Conservation (phyloP, 257 asterid species). For the Ocimum tenuiflorum region DNA sequence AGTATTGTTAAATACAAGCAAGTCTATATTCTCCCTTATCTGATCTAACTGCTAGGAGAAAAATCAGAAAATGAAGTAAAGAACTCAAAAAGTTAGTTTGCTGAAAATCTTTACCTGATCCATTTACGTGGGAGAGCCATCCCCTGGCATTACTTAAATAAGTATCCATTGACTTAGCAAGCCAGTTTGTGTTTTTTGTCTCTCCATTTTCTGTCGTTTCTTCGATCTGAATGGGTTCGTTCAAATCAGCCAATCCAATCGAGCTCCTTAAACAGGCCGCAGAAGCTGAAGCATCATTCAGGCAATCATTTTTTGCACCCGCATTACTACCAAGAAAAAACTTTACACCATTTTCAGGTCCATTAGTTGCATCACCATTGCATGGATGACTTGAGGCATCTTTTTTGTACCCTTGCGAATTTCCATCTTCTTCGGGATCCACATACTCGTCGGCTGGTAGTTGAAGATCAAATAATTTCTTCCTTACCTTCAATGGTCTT, state of each 20-base stretch:
- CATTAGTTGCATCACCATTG: conserved; percentile 28
- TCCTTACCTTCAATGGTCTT: conserved; percentile 76
- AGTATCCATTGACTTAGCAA: conserved; percentile 31
- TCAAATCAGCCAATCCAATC: conserved; percentile 64
- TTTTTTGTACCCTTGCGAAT: conserved; percentile 27
- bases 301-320: conserved; percentile 1
- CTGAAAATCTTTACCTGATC: conserved; percentile 32
- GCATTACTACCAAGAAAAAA: conserved; percentile 6
- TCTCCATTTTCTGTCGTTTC: conserved; percentile 38
- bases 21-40: not conserved
- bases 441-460: conserved; percentile 77
- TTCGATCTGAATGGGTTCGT: conserved; percentile 60
- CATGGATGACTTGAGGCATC: no score
- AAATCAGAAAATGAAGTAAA: not conserved
- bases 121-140: conserved; percentile 38
- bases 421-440: conserved; percentile 61
- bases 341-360: conserved; percentile 15
- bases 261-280: conserved; percentile 35
- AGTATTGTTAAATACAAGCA: not conserved
- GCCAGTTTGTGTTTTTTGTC: conserved; percentile 24
- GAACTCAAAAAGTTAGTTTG: no score
- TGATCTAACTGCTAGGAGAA: not conserved
- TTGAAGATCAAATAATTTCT: conserved; percentile 81
- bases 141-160: conserved; percentile 37
- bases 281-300: conserved; percentile 38